Percentiles rank a stretch among this genome's conserved stretches.
Evolutionary conservation across 306 rosid genomes (phyloP).

Genomic region (Biancaea sappan): DNA sequence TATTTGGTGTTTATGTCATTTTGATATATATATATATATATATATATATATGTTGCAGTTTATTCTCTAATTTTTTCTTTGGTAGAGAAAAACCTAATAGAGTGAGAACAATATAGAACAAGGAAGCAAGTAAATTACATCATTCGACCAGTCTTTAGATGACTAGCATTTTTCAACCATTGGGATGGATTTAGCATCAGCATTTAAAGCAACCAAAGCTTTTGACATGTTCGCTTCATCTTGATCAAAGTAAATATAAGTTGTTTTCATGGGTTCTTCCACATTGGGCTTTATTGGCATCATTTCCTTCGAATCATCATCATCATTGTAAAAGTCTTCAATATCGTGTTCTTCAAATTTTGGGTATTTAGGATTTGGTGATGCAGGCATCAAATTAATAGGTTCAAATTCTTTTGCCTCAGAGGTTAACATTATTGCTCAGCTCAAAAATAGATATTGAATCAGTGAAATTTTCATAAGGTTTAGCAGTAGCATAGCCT

Average conservation of each 20-base stretch:
- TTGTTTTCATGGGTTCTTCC: background rate
- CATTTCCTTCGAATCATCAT: conserved; percentile 30
- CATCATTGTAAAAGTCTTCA: conserved; percentile 36
- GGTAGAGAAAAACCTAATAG: background rate
- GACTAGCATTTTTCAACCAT: conserved; percentile 47
- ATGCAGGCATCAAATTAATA: conserved; percentile 55
- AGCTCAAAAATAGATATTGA: background rate
- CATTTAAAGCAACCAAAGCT: conserved; percentile 38
- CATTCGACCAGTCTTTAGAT: conserved; percentile 58
- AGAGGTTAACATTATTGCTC: background rate
- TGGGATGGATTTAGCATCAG: conserved; percentile 25
- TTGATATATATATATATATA: too few species aligned
- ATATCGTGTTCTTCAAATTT: conserved; percentile 16
- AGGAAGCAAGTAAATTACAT: conserved; percentile 58
- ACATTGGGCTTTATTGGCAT: conserved; percentile 16
- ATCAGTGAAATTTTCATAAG: background rate
- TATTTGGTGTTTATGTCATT: too few species aligned
- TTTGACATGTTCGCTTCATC: conserved; percentile 33
- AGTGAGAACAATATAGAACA: background rate
- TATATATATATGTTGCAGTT: too few species aligned
- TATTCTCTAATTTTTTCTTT: too few species aligned
- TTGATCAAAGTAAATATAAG: background rate
- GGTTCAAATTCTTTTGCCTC: conserved; percentile 39
- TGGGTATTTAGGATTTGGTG: conserved; percentile 29
- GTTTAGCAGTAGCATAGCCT: background rate